Conservation (phyloP, 345 rosid genomes). For the Eucalyptus curtisii region DNA sequence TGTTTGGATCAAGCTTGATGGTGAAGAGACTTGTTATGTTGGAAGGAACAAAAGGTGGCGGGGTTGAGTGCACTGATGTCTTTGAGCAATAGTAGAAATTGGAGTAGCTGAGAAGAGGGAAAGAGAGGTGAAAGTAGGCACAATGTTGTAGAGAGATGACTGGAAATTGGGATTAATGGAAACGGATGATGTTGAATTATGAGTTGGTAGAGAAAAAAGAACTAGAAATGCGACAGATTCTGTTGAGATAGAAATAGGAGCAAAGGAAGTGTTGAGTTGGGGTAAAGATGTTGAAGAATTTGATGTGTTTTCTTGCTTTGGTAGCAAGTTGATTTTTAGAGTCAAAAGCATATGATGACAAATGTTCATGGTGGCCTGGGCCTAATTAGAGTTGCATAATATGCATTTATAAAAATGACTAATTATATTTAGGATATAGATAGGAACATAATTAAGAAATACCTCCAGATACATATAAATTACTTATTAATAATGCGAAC, state of each 20-base stretch:
- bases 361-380: background rate
- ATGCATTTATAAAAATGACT: background rate
- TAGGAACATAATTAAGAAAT: too few species aligned
- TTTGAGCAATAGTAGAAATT: background rate
- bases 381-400: background rate
- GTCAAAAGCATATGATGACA: background rate
- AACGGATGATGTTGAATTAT: background rate
- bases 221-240: background rate
- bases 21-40: background rate
- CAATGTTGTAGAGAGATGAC: background rate
- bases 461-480: too few species aligned
- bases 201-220: background rate
- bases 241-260: background rate
- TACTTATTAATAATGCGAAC: background rate
- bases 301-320: background rate
- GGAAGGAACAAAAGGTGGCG: background rate
- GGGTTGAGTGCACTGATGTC: background rate
- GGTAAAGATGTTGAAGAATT: background rate
- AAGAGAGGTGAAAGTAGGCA: background rate
- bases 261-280: background rate
- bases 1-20: background rate
- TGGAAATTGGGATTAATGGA: background rate
- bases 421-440: too few species aligned
- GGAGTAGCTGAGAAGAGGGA: background rate
- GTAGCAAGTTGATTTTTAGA: background rate